A percentile compares a stretch with the other conserved stretches of the same genome.
Conservation (phyloP, 495 filamentous ascomycete genomes). For the Penicillium salamii region DNA sequence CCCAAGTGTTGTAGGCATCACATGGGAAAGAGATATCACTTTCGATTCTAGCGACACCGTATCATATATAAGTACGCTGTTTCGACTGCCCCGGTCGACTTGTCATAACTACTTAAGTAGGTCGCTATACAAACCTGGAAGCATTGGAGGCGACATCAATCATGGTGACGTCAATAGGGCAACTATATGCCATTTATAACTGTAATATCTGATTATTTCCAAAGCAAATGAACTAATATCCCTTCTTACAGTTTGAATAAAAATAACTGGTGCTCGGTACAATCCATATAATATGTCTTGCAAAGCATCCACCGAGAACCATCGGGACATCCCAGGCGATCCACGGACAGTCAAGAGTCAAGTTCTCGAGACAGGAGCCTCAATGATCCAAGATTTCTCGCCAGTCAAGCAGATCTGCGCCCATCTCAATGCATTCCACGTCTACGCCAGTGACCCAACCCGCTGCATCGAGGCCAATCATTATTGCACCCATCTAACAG, state of each 20-base stretch:
- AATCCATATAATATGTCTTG: not conserved
- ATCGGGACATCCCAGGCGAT: slow-evolving; percentile 45
- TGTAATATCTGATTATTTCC: no score
- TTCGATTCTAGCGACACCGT: no score
- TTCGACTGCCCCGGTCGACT: no score
- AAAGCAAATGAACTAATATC: no score
- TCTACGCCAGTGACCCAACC: slow-evolving; percentile 66
- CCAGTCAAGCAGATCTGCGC: slow-evolving; percentile 78
- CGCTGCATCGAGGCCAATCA: slow-evolving; percentile 77
- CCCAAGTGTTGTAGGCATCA: no score
- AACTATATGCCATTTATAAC: no score
- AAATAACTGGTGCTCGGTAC: no score
- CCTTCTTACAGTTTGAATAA: no score
- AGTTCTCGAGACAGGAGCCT: slow-evolving; percentile 64
- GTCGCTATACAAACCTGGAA: not conserved
- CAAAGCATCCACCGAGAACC: slow-evolving; percentile 10
- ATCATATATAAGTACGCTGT: no score
- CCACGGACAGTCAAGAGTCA: slow-evolving; percentile 53
- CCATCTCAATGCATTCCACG: slow-evolving; percentile 82
- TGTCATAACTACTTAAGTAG: no score
- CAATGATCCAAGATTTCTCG: slow-evolving; percentile 62
- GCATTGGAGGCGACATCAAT: not conserved
- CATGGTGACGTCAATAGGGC: not conserved
- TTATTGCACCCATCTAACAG: slow-evolving; percentile 78
- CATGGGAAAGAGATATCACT: no score